A percentile compares a stretch with the other conserved stretches of the same genome.
Evolutionary conservation across 2,329 filamentous ascomycete species (phyloP).

Genomic region (Colletotrichum navitas): DNA sequence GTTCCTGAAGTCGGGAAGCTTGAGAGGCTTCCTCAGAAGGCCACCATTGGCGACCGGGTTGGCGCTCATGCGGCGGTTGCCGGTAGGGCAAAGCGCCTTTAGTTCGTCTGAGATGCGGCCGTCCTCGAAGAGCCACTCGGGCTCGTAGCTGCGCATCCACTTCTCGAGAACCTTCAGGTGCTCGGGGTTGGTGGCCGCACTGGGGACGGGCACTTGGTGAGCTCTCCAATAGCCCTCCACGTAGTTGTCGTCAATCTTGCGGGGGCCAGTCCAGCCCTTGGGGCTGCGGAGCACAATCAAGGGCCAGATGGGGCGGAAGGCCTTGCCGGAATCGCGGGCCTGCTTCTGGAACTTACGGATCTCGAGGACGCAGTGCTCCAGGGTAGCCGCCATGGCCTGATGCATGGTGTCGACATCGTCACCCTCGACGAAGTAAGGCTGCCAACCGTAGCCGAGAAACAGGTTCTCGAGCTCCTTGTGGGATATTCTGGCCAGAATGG

Average conservation of each 20-base stretch:
- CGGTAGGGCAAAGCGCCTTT: constrained; percentile 73
- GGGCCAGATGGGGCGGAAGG: constrained; percentile 80
- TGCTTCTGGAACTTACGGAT: constrained; percentile 78
- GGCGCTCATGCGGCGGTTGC: constrained; percentile 79
- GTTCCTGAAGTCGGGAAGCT: constrained; percentile 76
- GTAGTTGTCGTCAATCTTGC: constrained; percentile 77
- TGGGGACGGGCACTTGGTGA: constrained; percentile 82
- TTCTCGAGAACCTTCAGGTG: constrained; percentile 77
- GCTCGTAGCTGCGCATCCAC: constrained; percentile 84
- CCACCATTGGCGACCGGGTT: constrained; percentile 83
- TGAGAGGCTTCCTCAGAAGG: constrained; percentile 73
- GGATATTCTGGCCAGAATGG: constrained; percentile 77
- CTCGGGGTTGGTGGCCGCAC: constrained; percentile 73
- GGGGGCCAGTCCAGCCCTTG: constrained; percentile 84
- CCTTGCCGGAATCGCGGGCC: constrained; percentile 76
- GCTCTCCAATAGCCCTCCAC: constrained; percentile 83
- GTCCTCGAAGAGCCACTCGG: constrained; percentile 76
- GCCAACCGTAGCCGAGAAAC: constrained; percentile 82
- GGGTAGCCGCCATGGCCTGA: constrained; percentile 82
- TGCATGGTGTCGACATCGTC: constrained; percentile 81
- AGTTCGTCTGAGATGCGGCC: constrained; percentile 75
- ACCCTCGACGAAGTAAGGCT: constrained; percentile 84
- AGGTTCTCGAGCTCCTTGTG: constrained; percentile 79
- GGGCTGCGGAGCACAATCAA: constrained; percentile 83
- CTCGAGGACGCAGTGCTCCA: constrained; percentile 78